A percentile compares a stretch with the other conserved stretches of the same genome.
Conservation (phyloP, 345 rosid species). For the Salix caprea region DNA sequence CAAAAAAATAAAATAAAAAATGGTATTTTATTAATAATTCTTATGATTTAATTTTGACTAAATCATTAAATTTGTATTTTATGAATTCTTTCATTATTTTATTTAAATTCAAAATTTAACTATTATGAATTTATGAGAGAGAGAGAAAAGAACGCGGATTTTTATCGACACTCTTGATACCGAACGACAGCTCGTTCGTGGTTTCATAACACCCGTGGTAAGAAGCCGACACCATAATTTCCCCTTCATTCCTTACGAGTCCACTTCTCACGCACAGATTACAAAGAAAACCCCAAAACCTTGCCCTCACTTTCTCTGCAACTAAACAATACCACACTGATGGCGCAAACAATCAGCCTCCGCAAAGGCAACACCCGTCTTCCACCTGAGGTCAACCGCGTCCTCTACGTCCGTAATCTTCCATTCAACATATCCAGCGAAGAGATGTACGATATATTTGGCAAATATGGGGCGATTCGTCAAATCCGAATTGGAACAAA, state of each 20-base stretch:
- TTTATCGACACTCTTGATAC: too few species aligned
- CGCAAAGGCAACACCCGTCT: slow-evolving; percentile 89
- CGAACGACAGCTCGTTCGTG: too few species aligned
- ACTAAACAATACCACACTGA: slow-evolving; percentile 8
- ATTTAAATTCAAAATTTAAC: too few species aligned
- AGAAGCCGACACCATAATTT: background rate
- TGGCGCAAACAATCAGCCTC: slow-evolving; percentile 60
- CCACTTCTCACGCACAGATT: background rate
- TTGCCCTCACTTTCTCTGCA: background rate
- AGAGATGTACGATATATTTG: slow-evolving; percentile 99
- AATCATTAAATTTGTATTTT: too few species aligned
- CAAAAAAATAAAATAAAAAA: too few species aligned
- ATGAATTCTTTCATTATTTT: too few species aligned
- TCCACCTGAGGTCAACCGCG: slow-evolving; percentile 91
- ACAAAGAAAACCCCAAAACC: background rate
- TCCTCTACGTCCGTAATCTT: slow-evolving; percentile 91
- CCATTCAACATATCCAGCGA: slow-evolving; percentile 97
- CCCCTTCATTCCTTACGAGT: background rate
- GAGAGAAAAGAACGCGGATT: too few species aligned
- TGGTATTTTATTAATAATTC: too few species aligned
- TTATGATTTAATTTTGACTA: too few species aligned
- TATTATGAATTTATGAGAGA: too few species aligned
- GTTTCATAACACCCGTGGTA: too few species aligned
- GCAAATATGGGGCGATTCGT: slow-evolving; percentile 93
- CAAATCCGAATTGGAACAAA: slow-evolving; percentile 88